Evolutionary conservation across 2,329 filamentous ascomycete species (phyloP).

Genomic region (Didymella segeticola): DNA sequence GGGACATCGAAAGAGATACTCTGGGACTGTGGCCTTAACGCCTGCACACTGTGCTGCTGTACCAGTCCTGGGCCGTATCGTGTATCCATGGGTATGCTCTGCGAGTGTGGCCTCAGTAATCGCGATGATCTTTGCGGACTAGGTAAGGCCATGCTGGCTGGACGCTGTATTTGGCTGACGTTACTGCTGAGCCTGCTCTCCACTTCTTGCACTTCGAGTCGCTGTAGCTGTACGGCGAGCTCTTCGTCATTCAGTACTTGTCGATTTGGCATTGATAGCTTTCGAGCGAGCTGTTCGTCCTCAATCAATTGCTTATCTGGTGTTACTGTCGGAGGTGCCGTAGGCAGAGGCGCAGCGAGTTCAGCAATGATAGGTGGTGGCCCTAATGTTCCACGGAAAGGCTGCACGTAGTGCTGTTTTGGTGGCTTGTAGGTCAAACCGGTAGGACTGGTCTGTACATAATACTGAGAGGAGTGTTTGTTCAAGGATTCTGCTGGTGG

Average conservation of each 20-base stretch:
- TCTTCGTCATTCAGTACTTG: slow-evolving; percentile 41
- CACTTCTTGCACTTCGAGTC: slow-evolving; percentile 37
- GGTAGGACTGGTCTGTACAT: slow-evolving; percentile 7
- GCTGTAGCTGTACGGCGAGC: slow-evolving; percentile 36
- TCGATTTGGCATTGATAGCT: slow-evolving; percentile 34
- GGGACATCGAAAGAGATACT: slow-evolving; percentile 18
- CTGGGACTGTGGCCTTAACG: slow-evolving; percentile 15
- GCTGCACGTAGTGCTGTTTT: slow-evolving; percentile 22
- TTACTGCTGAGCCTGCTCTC: slow-evolving; percentile 30
- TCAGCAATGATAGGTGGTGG: slow-evolving; percentile 32
- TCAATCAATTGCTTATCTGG: slow-evolving; percentile 38
- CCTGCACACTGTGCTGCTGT: slow-evolving; percentile 21
- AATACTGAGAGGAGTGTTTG: slow-evolving; percentile 17
- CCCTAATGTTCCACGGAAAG: slow-evolving; percentile 26
- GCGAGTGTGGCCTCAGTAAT: slow-evolving; percentile 16
- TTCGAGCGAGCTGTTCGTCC: slow-evolving; percentile 40
- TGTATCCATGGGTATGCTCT: slow-evolving; percentile 1
- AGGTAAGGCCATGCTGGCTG: slow-evolving; percentile 20
- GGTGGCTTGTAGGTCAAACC: slow-evolving; percentile 4
- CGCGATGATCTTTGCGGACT: slow-evolving; percentile 7
- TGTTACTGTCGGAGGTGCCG: slow-evolving; percentile 35
- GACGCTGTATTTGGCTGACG: slow-evolving; percentile 22
- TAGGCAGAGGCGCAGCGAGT: slow-evolving; percentile 37
- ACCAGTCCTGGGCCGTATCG: slow-evolving; percentile 13
- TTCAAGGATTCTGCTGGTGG: slow-evolving; percentile 10